phyloP scores from a whole-genome alignment of 768 basidiomycete species.

The Trametes maxima region DNA sequence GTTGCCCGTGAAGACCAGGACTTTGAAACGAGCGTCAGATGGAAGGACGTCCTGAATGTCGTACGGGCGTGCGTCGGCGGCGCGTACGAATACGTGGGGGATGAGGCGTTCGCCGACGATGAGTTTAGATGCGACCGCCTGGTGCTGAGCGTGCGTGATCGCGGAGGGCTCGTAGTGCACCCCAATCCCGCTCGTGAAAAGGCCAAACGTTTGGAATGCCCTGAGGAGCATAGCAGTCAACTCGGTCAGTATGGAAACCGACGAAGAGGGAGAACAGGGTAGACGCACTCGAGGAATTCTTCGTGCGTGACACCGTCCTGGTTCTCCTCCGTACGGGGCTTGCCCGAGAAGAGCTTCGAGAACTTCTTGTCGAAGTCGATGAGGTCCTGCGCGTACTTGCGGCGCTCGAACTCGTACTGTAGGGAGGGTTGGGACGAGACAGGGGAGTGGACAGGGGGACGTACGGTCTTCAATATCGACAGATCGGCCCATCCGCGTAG shows the following conservation, averaged over 20 bases:
- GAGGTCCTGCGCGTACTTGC: constrained; percentile 55
- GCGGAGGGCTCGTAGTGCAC: constrained; percentile 50
- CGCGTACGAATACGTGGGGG: constrained; percentile 49
- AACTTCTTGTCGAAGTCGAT: constrained; percentile 57
- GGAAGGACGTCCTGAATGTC: constrained; percentile 55
- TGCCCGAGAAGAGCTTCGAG: constrained; percentile 55
- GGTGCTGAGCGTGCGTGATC: constrained; percentile 38
- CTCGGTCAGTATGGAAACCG: not conserved
- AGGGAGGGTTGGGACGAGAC: not conserved
- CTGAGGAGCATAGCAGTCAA: constrained; percentile 28
- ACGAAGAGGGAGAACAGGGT: not conserved
- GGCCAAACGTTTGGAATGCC: constrained; percentile 47
- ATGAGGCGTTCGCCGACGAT: constrained; percentile 53
- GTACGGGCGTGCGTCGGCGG: constrained; percentile 47
- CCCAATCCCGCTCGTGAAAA: constrained; percentile 51
- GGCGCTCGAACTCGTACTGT: constrained; percentile 56
- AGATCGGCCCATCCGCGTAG: constrained; percentile 49
- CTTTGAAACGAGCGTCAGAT: constrained; percentile 50
- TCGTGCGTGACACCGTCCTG: constrained; percentile 51
- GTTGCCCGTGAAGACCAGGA: constrained; percentile 50
- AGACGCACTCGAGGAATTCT: constrained; percentile 46
- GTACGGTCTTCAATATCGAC: constrained; percentile 48
- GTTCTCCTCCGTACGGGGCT: constrained; percentile 44
- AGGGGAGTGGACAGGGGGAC: constrained; percentile 12
- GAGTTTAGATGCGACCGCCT: constrained; percentile 42